Conservation (phyloP, 768 basidiomycete genomes). For the Lactarius quietus region DNA sequence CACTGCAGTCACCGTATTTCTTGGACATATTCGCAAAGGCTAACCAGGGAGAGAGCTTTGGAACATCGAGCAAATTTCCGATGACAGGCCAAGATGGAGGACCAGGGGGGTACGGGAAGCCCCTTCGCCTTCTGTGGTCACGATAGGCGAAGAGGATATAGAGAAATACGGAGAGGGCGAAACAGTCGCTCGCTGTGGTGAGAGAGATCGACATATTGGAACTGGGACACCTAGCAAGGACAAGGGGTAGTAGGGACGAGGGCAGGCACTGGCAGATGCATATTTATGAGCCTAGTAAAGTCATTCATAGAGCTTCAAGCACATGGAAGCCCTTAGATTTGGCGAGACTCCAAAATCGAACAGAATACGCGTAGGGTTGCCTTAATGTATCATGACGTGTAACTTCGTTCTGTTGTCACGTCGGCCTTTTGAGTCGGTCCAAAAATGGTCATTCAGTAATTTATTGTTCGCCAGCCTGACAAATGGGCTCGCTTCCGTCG, state of each 20-base stretch:
- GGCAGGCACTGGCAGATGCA: not conserved
- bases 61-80: slow-evolving; percentile 11
- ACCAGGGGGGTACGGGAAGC: not conserved
- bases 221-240: not conserved
- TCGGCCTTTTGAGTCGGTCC: too few species aligned
- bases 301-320: not conserved
- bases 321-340: not conserved
- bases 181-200: not conserved
- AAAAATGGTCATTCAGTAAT: too few species aligned
- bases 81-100: not conserved
- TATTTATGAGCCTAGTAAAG: not conserved
- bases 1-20: slow-evolving; percentile 13
- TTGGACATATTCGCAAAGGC: slow-evolving; percentile 2
- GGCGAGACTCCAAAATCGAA: not conserved
- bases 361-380: too few species aligned
- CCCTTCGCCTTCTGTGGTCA: not conserved
- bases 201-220: not conserved
- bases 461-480: too few species aligned
- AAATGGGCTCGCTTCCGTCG: too few species aligned
- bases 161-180: not conserved
- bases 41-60: slow-evolving; percentile 3
- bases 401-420: too few species aligned
- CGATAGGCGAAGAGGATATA: not conserved
- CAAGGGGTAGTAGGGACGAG: not conserved
- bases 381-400: too few species aligned